These are phyloP conservation scores for Trypethelium eluteriae DNA, from an alignment of 495 filamentous ascomycete genomes.

Conservation along the genomic window DNA sequence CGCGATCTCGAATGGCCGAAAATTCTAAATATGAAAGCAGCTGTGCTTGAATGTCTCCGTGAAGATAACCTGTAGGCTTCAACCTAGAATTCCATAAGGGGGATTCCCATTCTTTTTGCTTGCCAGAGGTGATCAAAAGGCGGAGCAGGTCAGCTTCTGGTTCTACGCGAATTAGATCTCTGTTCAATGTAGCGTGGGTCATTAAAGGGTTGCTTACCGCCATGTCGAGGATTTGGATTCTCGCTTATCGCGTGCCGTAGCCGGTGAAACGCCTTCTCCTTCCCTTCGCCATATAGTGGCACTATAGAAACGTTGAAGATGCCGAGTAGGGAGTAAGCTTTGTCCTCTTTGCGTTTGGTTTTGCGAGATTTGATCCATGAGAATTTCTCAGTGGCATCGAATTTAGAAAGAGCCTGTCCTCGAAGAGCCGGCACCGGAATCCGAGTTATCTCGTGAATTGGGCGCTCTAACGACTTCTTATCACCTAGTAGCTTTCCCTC, in stretches of 20 bases:
- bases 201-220: not conserved
- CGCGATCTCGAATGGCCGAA: not conserved
- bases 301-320: conserved; percentile 20
- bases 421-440: conserved; percentile 14
- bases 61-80: not conserved
- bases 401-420: conserved; percentile 12
- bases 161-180: not conserved
- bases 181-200: not conserved
- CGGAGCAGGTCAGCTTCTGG: not conserved
- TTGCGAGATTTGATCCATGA: conserved; percentile 16
- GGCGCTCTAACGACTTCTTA: conserved; percentile 10
- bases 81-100: not conserved
- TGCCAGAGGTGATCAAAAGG: not conserved
- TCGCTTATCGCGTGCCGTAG: conserved; percentile 18
- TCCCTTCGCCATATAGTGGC: conserved; percentile 20
- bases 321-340: conserved; percentile 20
- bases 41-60: not conserved
- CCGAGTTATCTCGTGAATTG: conserved; percentile 16
- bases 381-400: conserved; percentile 12
- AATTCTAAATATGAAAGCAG: not conserved
- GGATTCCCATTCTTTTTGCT: not conserved
- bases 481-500: conserved; percentile 11
- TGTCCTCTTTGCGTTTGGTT: conserved; percentile 18
- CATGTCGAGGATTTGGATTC: not conserved
- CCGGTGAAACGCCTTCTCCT: conserved; percentile 12